These are phyloP conservation scores for Funneliformis caledonium DNA, from an alignment of 371 early-diverging fungal species.

Conservation along the genomic window DNA sequence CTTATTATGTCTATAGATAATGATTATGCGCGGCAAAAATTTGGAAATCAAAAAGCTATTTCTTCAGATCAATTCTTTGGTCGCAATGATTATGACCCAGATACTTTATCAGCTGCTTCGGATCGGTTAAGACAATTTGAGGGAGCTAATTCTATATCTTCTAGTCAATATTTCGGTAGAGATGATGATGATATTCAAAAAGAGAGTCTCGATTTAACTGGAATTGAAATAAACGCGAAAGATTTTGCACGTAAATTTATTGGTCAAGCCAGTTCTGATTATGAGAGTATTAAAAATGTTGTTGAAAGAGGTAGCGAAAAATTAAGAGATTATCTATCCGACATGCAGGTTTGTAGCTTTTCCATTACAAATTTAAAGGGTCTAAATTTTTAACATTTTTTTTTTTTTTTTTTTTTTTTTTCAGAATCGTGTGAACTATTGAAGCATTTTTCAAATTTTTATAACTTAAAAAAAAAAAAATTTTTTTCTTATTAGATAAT, in stretches of 20 bases:
- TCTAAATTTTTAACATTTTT: no score
- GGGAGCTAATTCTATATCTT: constrained; percentile 77
- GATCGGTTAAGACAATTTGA: constrained; percentile 71
- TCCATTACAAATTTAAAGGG: neutral
- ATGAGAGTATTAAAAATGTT: constrained; percentile 71
- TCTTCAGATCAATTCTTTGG: constrained; percentile 92
- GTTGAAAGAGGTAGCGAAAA: constrained; percentile 67
- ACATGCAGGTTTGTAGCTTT: constrained; percentile 24
- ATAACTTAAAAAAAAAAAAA: no score
- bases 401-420: no score
- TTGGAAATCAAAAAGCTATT: constrained; percentile 80
- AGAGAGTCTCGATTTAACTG: constrained; percentile 52
- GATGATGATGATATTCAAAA: constrained; percentile 41
- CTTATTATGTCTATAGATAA: constrained; percentile 42
- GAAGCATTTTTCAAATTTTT: no score
- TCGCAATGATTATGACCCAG: constrained; percentile 70
- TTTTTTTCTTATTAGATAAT: no score
- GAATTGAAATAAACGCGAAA: constrained; percentile 51
- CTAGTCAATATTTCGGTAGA: constrained; percentile 82
- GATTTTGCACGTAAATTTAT: constrained; percentile 73
- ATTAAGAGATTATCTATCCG: constrained; percentile 41
- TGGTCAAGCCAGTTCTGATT: constrained; percentile 77
- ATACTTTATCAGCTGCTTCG: constrained; percentile 65
- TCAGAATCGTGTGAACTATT: no score
- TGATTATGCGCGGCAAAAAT: constrained; percentile 64